Base-by-base conservation (phyloP, 2,329 filamentous ascomycete genomes). In the Pseudophaeomoniella oleicola region DNA sequence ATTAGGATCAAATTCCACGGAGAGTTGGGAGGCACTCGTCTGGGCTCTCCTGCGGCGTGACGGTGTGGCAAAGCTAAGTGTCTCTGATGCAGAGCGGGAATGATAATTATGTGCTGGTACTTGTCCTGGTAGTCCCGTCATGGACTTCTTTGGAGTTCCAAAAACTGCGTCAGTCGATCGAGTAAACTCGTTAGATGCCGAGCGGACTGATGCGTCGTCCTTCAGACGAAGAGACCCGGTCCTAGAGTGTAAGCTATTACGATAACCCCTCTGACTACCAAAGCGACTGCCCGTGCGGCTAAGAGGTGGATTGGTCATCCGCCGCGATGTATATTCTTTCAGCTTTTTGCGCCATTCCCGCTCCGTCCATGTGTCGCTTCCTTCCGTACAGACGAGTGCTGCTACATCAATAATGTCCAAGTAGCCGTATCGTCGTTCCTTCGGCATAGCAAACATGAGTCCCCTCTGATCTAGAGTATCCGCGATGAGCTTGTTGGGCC, bases 401-500 rank as follows among this genome's bases (percentile, higher is more conserved):
- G 79, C 77, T 12, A 96, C 83, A 52, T 98, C 90, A 38, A 87
- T 60, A 22, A 86, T 76, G 50, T 96, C 90, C 16, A 98, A 62
- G 50, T 96, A 96, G 1, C 88, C 87, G 50, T 93, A 93, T 44
- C 82, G 73, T 37, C 78, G 76, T 47, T 90, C 77, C 48, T 82
- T 84, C 0, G 90, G 88, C 78, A 98, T 92, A 4, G 87, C 90
- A 56, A 96, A 98, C 90, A 98, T 98, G 45, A 98, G 68, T 39
- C 90, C 93, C 32, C 85, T 75, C 3, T 82, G 68, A 57, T 96
- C 87, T 32, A 87, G 71, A 0, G 82, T 79, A 52, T 93, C 93
- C 2, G 90, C 85, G 19, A 94, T 78, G 32, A 98, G 67, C 42
- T 84, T 78, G 17, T 75, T 81, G 0, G 90, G 90, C 15, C 90